Evolutionary conservation across 2,329 filamentous ascomycete species (phyloP).

Genomic region (Tolypocladium pustulatum): DNA sequence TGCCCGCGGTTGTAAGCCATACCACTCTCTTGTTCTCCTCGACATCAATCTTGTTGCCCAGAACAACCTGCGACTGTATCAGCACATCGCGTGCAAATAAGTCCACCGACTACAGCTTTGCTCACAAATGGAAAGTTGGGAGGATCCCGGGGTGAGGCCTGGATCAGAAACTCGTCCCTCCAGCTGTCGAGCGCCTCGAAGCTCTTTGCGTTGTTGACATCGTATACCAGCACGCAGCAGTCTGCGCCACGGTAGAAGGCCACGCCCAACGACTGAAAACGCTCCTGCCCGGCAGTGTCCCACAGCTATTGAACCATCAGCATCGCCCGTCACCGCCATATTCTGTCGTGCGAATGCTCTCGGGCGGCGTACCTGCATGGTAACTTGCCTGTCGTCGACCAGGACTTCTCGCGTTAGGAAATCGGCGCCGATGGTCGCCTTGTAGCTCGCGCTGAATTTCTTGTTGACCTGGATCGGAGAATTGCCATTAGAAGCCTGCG

Average conservation of each 20-base stretch:
- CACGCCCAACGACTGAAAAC: conserved; percentile 93
- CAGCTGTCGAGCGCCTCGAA: conserved; percentile 98
- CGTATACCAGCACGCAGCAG: conserved; percentile 95
- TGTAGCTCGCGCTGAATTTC: conserved; percentile 99
- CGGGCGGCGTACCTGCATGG: conserved; percentile 69
- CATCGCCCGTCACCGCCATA: conserved; percentile 5
- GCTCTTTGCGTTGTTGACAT: conserved; percentile 98
- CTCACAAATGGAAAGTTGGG: conserved; percentile 95
- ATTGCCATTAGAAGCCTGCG: conserved; percentile 2
- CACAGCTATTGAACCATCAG: conserved; percentile 56
- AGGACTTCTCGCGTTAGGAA: conserved; percentile 97
- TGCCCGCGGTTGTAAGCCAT: conserved; percentile 15
- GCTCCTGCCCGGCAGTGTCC: conserved; percentile 95
- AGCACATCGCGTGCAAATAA: conserved; percentile 2
- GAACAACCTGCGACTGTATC: conserved; percentile 56
- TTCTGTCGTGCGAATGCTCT: background rate
- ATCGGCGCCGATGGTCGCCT: conserved; percentile 96
- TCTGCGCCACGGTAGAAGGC: conserved; percentile 96
- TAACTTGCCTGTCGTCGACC: conserved; percentile 93
- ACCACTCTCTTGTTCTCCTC: conserved; percentile 95
- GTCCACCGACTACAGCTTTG: conserved; percentile 7
- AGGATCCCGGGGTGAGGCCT: conserved; percentile 90
- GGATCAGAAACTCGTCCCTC: conserved; percentile 96
- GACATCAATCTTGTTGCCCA: conserved; percentile 98
- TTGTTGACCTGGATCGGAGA: conserved; percentile 74